Conservation (phyloP, 108 stramenopile genomes). For the Craspedostauros australis region DNA sequence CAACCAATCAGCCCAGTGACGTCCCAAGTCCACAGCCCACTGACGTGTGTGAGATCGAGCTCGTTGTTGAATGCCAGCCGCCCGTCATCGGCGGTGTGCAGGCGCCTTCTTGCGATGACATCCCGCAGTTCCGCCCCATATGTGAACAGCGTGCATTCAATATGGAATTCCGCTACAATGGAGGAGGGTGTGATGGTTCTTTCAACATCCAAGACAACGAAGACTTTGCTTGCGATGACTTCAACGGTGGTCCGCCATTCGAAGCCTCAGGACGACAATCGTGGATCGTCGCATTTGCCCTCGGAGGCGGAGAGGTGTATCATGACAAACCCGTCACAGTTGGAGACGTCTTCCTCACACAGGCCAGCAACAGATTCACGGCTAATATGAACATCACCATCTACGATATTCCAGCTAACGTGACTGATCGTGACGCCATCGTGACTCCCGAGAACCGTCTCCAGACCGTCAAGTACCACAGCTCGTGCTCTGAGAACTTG, state of each 20-base stretch:
- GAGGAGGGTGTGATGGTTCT: constrained; percentile 2
- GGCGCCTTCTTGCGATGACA: constrained; percentile 1
- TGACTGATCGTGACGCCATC: not conserved
- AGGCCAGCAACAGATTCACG: not conserved
- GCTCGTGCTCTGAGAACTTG: constrained; percentile 27
- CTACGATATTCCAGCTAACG: not conserved
- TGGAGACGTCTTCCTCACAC: not conserved
- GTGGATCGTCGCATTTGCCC: not conserved
- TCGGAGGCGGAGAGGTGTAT: not conserved
- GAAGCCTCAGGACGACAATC: not conserved
- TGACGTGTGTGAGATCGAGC: not conserved
- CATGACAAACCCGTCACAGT: constrained; percentile 2
- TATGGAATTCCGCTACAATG: constrained; percentile 3
- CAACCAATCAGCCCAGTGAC: too few species aligned
- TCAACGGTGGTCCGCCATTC: not conserved
- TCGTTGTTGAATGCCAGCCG: constrained; percentile 1
- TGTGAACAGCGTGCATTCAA: not conserved
- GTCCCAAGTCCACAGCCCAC: too few species aligned
- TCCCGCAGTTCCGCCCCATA: not conserved
- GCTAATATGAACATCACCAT: not conserved
- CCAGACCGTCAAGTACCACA: constrained; percentile 15
- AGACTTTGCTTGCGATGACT: constrained; percentile 1
- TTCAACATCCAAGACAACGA: constrained; percentile 3
- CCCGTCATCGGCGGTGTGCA: not conserved
- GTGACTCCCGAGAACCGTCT: not conserved